Evolutionary conservation across 331 rosid genomes (phyloP), one percentile per base, ranked within the genome.

Genomic region (Stylosanthes scabra): DNA sequence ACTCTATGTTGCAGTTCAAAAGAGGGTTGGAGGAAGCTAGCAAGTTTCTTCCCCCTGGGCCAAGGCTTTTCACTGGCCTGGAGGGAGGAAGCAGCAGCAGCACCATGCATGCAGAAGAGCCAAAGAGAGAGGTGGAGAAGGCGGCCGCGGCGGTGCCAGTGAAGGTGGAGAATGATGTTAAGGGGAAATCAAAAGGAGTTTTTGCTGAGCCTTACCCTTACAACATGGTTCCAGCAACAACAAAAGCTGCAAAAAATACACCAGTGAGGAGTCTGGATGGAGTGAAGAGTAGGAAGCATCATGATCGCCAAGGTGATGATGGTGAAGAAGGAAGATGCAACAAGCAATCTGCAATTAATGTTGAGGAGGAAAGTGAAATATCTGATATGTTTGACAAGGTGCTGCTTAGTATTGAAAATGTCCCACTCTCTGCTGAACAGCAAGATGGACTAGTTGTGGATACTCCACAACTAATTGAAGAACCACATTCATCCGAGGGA

Each of bases 21-120:
- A 89, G 83, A 80, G 98, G 98, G 54, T 66, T 91, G 50, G 98
- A 93, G 91, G 97, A 93, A 79, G 98, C 97, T 58, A 93, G 95
- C 13, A 91, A 89, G 83, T 93, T 93, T 86, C 97, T 93, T 78
- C 96, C 97, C 1, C 85, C 59, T 63, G 56, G 66, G 6, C 63
- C 70, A 78, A 86, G 78, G 71, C 63, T 91, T 40, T 51, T 79
- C 59, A 62, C 83, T 67, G 86, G 89, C 65, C 59, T 85, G 29
- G 85, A 83, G 45, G n/a, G n/a, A n/a, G n/a, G n/a, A n/a, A n/a
- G n/a, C n/a, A n/a, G n/a, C n/a, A 85, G 78, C 54, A 52, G 25
- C 55, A 8, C 13, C 1, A 52, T 45, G 25, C 50, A 78, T 13
- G 55, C 71, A 12, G 76, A 79, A 14, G 76, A 79, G 63, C 14